Percentiles rank a stretch among this genome's conserved stretches.
phyloP scores from a whole-genome alignment of 2,329 filamentous ascomycete genomes.

The Fusarium sp. region DNA sequence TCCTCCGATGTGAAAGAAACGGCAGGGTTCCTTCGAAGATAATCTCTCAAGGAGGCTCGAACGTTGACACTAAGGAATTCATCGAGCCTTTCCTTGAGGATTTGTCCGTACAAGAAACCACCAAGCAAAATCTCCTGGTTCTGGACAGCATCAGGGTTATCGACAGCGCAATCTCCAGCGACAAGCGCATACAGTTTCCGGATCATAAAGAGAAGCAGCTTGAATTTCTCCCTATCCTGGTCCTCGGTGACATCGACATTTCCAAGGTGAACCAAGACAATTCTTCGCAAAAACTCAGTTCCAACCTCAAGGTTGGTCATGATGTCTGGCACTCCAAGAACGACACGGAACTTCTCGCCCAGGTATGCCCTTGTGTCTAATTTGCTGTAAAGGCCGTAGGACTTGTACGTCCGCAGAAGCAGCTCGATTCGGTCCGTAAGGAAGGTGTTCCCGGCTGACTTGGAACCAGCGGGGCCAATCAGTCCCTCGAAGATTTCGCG shows the following conservation, averaged over 20 bases:
- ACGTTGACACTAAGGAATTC: conserved; percentile 78
- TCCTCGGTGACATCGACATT: conserved; percentile 84
- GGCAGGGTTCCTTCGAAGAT: conserved; percentile 66
- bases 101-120: conserved; percentile 93
- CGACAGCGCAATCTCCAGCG: conserved; percentile 89
- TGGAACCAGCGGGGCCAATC: conserved; percentile 80
- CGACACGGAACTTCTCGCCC: conserved; percentile 90
- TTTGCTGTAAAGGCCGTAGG: conserved; percentile 85
- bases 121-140: conserved; percentile 96
- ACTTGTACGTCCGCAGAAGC: conserved; percentile 91
- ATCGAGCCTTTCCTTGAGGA: conserved; percentile 93
- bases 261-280: conserved; percentile 92
- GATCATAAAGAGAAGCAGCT: conserved; percentile 94
- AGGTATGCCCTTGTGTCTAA: conserved; percentile 86
- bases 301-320: conserved; percentile 91
- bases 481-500: conserved; percentile 96
- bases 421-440: conserved; percentile 95
- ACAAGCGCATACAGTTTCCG: conserved; percentile 94
- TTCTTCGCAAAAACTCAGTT: conserved; percentile 88
- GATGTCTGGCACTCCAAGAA: conserved; percentile 85
- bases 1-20: conserved; percentile 81
- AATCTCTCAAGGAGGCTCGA: conserved; percentile 67
- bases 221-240: conserved; percentile 93
- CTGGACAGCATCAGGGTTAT: conserved; percentile 96
- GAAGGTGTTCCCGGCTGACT: conserved; percentile 88